Evolutionary conservation across 441 rosid species (phyloP).

Genomic region (Pelargonium australe): DNA sequence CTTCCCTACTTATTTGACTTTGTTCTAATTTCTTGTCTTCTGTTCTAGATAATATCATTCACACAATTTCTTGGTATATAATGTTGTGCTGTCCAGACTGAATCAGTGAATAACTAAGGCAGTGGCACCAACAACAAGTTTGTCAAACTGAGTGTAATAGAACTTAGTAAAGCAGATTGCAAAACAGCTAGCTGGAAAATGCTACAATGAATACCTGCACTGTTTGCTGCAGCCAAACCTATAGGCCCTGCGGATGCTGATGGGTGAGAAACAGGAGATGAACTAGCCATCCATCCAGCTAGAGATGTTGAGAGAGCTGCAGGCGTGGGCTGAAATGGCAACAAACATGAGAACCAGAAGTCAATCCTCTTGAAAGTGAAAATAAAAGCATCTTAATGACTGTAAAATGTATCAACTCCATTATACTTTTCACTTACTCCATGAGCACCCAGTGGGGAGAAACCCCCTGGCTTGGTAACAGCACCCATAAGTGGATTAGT

Average conservation of each 20-base stretch:
- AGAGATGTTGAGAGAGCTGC: slow-evolving; percentile 61
- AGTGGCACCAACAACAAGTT: not conserved
- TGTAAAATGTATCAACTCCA: not conserved
- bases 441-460: slow-evolving; percentile 54
- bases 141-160: not conserved
- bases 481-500: slow-evolving; percentile 62
- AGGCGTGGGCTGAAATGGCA: slow-evolving; percentile 70
- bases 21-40: not conserved
- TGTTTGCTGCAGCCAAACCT: slow-evolving; percentile 50
- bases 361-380: slow-evolving; percentile 12
- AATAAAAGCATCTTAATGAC: slow-evolving; percentile 15
- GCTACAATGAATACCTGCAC: slow-evolving; percentile 33
- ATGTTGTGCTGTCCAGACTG: not conserved
- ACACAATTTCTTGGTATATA: not conserved
- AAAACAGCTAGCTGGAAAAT: no score
- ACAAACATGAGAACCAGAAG: slow-evolving; percentile 19
- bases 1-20: not conserved
- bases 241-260: slow-evolving; percentile 64
- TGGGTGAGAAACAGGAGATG: slow-evolving; percentile 57
- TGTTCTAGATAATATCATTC: slow-evolving; percentile 10
- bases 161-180: slow-evolving; percentile 1
- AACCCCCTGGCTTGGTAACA: slow-evolving; percentile 54
- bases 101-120: not conserved
- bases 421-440: slow-evolving; percentile 44
- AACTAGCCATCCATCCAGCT: slow-evolving; percentile 81